Evolutionary conservation across 2,329 filamentous ascomycete genomes (phyloP).

Genomic region (Claviceps humidiphila): DNA sequence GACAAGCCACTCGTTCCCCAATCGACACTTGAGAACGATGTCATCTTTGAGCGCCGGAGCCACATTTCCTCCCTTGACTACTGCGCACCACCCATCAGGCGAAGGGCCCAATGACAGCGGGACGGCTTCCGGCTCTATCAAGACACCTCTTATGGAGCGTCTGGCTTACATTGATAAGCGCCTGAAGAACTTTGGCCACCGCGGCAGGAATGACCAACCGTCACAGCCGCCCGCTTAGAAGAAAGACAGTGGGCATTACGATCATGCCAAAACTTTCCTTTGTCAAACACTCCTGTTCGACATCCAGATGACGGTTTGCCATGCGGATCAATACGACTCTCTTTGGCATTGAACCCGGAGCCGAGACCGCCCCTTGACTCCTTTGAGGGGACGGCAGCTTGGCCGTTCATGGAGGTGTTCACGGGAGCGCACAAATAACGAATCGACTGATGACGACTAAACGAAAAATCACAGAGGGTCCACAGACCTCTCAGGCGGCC

Average conservation of each 20-base stretch:
- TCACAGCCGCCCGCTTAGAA: slow-evolving; percentile 36
- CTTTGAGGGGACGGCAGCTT: not conserved
- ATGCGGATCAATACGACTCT: slow-evolving; percentile 3
- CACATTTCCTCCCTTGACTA: slow-evolving; percentile 41
- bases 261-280: not conserved
- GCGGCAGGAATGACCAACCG: slow-evolving; percentile 25
- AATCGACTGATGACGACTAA: slow-evolving; percentile 7
- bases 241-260: not conserved
- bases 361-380: not conserved
- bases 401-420: not conserved
- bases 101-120: slow-evolving; percentile 8
- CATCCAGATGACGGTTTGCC: not conserved
- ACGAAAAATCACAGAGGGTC: not conserved
- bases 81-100: slow-evolving; percentile 34
- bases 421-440: not conserved
- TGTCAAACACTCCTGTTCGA: no score
- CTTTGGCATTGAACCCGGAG: not conserved
- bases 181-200: slow-evolving; percentile 39
- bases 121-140: slow-evolving; percentile 15
- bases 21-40: slow-evolving; percentile 35
- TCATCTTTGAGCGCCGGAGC: slow-evolving; percentile 29
- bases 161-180: slow-evolving; percentile 46
- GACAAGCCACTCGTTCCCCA: slow-evolving; percentile 48
- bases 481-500: slow-evolving; percentile 1
- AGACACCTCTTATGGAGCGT: slow-evolving; percentile 34